Percentiles rank a stretch among this genome's conserved stretches.
phyloP scores from a whole-genome alignment of 192 early-diverging fungal genomes.

The Mortierella antarctica region DNA sequence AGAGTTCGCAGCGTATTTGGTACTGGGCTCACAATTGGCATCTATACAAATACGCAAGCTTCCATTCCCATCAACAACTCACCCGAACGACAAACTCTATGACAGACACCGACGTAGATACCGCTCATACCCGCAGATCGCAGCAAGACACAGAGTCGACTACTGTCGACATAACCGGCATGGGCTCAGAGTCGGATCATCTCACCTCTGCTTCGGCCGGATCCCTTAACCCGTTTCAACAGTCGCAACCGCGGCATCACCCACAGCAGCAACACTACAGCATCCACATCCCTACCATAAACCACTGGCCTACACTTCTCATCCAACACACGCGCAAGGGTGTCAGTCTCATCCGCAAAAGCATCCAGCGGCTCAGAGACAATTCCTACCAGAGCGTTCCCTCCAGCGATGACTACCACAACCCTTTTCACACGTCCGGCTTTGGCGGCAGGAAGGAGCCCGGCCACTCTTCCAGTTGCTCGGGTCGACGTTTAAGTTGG shows the following conservation, averaged over 20 bases:
- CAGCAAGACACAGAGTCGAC: too few relatives aligned
- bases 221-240: slow-evolving; percentile 10
- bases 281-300: slow-evolving; percentile 13
- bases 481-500: neutral
- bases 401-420: neutral
- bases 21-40: neutral
- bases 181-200: too few relatives aligned
- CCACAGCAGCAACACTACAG: slow-evolving; percentile 15
- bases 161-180: neutral
- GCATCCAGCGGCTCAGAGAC: neutral
- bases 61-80: too few relatives aligned
- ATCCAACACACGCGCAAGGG: too few relatives aligned
- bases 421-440: neutral
- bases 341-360: neutral
- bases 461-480: neutral
- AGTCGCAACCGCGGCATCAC: neutral
- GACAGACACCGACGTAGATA: too few relatives aligned
- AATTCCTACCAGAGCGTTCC: slow-evolving; percentile 1
- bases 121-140: too few relatives aligned
- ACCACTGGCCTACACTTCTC: slow-evolving; percentile 13
- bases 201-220: neutral
- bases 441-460: slow-evolving; percentile 16
- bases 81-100: too few relatives aligned
- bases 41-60: too few relatives aligned
- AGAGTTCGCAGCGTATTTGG: neutral